Conservation (phyloP, 352 stramenopile species). For the Elongisporangium senticosum region DNA sequence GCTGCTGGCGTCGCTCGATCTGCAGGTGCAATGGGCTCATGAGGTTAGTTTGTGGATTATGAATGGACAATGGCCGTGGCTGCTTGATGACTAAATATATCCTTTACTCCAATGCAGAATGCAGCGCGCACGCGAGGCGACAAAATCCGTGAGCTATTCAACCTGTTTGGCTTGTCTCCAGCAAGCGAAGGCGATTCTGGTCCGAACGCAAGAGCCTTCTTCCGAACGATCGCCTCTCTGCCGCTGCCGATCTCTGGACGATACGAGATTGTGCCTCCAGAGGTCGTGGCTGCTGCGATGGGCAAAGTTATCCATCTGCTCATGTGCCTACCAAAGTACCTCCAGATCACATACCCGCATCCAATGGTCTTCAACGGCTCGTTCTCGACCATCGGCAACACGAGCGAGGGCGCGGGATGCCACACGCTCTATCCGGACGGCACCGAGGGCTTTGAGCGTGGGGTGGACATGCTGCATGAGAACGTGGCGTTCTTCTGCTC, state of each 20-base stretch:
- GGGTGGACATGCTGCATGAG: constrained; percentile 68
- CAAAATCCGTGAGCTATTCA: constrained; percentile 66
- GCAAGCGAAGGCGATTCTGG: constrained; percentile 5
- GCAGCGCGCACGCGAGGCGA: constrained; percentile 55
- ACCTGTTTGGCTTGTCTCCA: constrained; percentile 35
- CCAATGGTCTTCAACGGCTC: constrained; percentile 86
- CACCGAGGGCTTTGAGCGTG: constrained; percentile 68
- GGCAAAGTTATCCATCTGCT: constrained; percentile 77
- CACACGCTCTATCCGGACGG: constrained; percentile 83
- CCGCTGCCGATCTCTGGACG: constrained; percentile 66
- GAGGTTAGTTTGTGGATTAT: constrained; percentile 20
- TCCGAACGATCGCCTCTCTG: constrained; percentile 59
- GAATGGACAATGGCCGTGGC: background rate
- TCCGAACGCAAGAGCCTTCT: constrained; percentile 26
- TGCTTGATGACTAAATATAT: background rate
- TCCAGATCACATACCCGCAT: constrained; percentile 65
- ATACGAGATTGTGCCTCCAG: constrained; percentile 64
- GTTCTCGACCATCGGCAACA: constrained; percentile 83
- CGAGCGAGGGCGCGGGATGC: constrained; percentile 64
- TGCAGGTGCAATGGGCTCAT: constrained; percentile 58
- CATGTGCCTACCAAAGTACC: constrained; percentile 58
- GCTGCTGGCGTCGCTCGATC: constrained; percentile 57
- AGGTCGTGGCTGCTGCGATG: constrained; percentile 65
- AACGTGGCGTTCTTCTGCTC: constrained; percentile 60
- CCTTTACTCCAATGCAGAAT: constrained; percentile 28